Evolutionary conservation across 169 alveolate species (phyloP).

Genomic region (Prorocentrum cordatum): DNA sequence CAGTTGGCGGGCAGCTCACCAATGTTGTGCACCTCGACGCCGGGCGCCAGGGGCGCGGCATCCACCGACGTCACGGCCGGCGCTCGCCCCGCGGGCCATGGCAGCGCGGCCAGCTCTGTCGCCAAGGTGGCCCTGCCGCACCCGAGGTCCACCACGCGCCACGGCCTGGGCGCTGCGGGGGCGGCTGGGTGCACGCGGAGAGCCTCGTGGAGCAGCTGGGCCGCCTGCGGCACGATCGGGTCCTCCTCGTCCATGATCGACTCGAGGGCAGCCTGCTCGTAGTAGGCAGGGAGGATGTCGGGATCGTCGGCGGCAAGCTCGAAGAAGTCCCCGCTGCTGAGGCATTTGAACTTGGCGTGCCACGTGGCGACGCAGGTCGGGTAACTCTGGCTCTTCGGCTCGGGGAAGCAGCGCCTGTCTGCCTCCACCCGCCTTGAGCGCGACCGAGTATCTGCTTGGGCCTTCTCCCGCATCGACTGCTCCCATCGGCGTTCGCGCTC

Average conservation of each 20-base stretch:
- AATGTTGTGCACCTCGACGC: constrained; percentile 25
- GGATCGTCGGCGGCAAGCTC: constrained; percentile 18
- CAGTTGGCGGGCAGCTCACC: constrained; percentile 19
- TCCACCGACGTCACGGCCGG: constrained; percentile 13
- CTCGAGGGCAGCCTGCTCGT: constrained; percentile 9
- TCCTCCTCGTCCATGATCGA: neutral
- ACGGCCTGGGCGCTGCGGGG: neutral
- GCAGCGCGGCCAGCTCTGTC: neutral
- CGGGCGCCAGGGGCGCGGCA: constrained; percentile 18
- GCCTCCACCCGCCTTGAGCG: too few relatives aligned
- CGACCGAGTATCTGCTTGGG: too few relatives aligned
- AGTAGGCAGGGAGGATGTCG: constrained; percentile 7
- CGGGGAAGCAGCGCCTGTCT: too few relatives aligned
- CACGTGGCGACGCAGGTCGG: constrained; percentile 48
- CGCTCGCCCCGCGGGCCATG: neutral
- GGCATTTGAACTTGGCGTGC: constrained; percentile 13
- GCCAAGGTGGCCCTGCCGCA: constrained; percentile 38
- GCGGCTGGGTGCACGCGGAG: neutral
- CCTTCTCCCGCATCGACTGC: too few relatives aligned
- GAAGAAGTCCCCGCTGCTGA: neutral
- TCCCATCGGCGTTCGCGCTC: too few relatives aligned
- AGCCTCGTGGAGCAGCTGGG: neutral
- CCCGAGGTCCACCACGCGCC: constrained; percentile 36
- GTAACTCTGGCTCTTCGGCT: too few relatives aligned
- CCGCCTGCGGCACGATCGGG: neutral